Conservation (phyloP, 2,329 filamentous ascomycete genomes). For the Colletotrichum sidae region DNA sequence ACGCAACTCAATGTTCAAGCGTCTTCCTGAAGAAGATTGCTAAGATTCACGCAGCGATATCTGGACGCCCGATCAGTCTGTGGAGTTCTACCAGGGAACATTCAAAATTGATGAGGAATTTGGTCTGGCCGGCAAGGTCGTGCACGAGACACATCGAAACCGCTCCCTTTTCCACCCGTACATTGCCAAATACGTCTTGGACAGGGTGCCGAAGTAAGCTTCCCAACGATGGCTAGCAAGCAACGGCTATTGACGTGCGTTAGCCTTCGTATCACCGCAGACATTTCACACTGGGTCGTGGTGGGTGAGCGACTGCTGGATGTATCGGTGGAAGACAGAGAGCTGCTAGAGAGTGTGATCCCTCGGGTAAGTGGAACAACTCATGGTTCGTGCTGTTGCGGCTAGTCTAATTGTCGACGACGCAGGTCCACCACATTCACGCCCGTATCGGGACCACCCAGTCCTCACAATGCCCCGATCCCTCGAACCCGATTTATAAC, state of each 20-base stretch:
- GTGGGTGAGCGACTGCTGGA: conserved; percentile 41
- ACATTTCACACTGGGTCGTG: conserved; percentile 44
- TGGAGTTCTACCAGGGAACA: conserved; percentile 47
- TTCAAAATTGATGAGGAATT: conserved; percentile 46
- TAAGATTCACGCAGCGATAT: conserved; percentile 41
- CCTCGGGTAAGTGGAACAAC: conserved; percentile 43
- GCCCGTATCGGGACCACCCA: conserved; percentile 50
- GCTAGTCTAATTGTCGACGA: neutral
- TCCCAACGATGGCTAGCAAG: neutral
- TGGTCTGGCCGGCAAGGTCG: conserved; percentile 44
- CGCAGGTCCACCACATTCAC: conserved; percentile 49
- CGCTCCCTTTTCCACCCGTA: conserved; percentile 48
- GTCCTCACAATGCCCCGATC: conserved; percentile 50
- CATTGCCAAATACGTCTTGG: conserved; percentile 42
- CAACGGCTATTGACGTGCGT: neutral
- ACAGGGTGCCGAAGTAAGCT: conserved; percentile 45
- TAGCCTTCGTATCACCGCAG: conserved; percentile 42
- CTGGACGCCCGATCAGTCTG: conserved; percentile 46
- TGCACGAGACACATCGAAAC: conserved; percentile 49
- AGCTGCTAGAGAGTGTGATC: conserved; percentile 40
- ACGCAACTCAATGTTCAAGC: too few species aligned
- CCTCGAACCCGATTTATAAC: conserved; percentile 44
- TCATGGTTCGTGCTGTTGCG: too few species aligned
- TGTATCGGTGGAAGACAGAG: conserved; percentile 38
- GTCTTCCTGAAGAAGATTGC: too few species aligned